Evolutionary conservation across 2,329 filamentous ascomycete genomes (phyloP), one percentile per base, ranked within the genome.

Genomic region (Fusarium sp.): DNA sequence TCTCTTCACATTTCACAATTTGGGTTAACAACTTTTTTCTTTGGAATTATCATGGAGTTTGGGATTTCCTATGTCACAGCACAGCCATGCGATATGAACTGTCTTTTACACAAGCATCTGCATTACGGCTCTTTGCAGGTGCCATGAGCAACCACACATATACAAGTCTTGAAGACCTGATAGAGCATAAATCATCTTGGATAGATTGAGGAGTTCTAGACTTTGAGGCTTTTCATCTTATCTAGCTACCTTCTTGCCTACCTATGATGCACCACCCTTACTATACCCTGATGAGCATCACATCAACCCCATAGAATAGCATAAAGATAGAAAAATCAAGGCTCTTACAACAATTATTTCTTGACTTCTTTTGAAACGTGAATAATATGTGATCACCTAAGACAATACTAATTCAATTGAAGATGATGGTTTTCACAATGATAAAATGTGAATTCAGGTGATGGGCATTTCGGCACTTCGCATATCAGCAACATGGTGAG

Each of bases 261-360:
- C 42, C 40, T 26, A 50, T 71, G 73, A 73, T 75, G 74, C 69
- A 64, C 19, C 47, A 43, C 51, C 67, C 34, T 53, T 67, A 67
- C 62, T 77, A 76, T 76, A 76, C 75, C 75, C 69, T 69, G 73
- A 74, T 76, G 75, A 69, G 70, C 71, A 75, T 75, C 72, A 71
- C 72, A 76, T 76, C 74, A 73, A 55, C 15, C 33, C 43, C 34
- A 53, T 67, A 65, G 58, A 62, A 66, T 39, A 64, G 58, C 56
- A 56, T 28, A 60, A 66, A 70, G 53, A 73, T 61, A 65, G 39
- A 55, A 45, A 59, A 57, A 50, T 39, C 38, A 50, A 50, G 72
- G 17, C 53, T 57, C 57, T 60, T 39, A 44, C 49, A 50, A 34
- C 10, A 19, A 52, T 36, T 17, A 21, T 6, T 11, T n/a, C 2